Conservation (phyloP, 169 alveolate species). For the Eimeria necatrix region DNA sequence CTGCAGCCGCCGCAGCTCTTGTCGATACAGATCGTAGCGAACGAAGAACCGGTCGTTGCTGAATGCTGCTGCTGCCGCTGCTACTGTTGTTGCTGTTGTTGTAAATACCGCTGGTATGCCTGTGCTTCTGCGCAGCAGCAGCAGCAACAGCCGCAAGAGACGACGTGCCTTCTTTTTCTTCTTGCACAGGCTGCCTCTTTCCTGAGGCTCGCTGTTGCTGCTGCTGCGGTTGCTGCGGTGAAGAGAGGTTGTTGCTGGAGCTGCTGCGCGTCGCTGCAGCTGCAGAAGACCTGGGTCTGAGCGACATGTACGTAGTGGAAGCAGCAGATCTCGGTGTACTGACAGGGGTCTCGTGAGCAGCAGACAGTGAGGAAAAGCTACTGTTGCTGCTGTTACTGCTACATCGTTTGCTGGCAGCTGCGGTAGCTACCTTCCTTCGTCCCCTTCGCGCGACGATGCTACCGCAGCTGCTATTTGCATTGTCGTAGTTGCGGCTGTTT, state of each 20-base stretch:
- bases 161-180: background rate
- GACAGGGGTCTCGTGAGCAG: background rate
- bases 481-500: background rate
- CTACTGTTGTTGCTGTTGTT: background rate
- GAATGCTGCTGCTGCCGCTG: constrained; percentile 23
- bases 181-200: background rate
- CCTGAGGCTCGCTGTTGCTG: constrained; percentile 14
- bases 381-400: constrained; percentile 16
- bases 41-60: background rate
- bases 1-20: background rate
- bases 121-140: constrained; percentile 9
- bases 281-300: background rate
- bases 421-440: background rate
- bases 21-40: constrained; percentile 25
- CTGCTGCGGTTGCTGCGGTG: background rate
- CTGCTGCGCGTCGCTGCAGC: background rate
- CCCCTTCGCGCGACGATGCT: background rate
- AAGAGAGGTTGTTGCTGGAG: background rate
- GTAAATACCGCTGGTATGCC: background rate
- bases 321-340: constrained; percentile 17
- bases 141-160: constrained; percentile 10
- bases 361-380: background rate
- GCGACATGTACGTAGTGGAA: constrained; percentile 1
- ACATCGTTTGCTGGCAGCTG: background rate
- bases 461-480: background rate